Percentiles rank a stretch among this genome's conserved stretches.
phyloP scores from a whole-genome alignment of 1,139 yeast species.

The Candida buenavistaensis region DNA sequence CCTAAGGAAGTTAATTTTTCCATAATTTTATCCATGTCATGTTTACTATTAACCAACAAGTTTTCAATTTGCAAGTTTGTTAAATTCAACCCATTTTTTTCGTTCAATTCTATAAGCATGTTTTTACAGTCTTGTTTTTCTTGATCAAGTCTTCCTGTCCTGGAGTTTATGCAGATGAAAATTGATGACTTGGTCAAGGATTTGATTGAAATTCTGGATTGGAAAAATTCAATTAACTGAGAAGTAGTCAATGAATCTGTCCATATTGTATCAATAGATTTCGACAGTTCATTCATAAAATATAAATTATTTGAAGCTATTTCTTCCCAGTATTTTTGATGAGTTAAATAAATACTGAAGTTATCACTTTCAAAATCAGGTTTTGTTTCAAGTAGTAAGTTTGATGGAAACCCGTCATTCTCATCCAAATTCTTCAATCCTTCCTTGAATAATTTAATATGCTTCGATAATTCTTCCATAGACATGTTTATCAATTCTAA shows the following conservation, averaged over 20 bases:
- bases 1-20: constrained; percentile 7
- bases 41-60: constrained; percentile 6
- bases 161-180: constrained; percentile 13
- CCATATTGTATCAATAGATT: constrained; percentile 15
- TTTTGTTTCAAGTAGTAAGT: constrained; percentile 20
- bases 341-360: constrained; percentile 26
- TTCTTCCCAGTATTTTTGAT: constrained; percentile 49
- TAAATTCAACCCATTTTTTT: constrained; percentile 6
- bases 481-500: constrained; percentile 20
- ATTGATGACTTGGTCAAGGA: constrained; percentile 33
- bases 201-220: constrained; percentile 31
- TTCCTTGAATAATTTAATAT: constrained; percentile 37
- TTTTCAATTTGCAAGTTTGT: constrained; percentile 9
- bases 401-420: constrained; percentile 17
- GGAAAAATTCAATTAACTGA: constrained; percentile 33
- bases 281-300: constrained; percentile 33
- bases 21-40: constrained; percentile 5
- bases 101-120: constrained; percentile 5
- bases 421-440: constrained; percentile 14
- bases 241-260: constrained; percentile 21
- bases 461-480: constrained; percentile 31
- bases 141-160: constrained; percentile 7
- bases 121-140: constrained; percentile 6
- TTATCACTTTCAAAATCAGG: constrained; percentile 29
- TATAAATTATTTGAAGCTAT: constrained; percentile 43